A percentile compares a stretch with the other conserved stretches of the same genome.
Conservation (phyloP, 2,329 filamentous ascomycete species). For the Plectosphaerella cucumerina region DNA sequence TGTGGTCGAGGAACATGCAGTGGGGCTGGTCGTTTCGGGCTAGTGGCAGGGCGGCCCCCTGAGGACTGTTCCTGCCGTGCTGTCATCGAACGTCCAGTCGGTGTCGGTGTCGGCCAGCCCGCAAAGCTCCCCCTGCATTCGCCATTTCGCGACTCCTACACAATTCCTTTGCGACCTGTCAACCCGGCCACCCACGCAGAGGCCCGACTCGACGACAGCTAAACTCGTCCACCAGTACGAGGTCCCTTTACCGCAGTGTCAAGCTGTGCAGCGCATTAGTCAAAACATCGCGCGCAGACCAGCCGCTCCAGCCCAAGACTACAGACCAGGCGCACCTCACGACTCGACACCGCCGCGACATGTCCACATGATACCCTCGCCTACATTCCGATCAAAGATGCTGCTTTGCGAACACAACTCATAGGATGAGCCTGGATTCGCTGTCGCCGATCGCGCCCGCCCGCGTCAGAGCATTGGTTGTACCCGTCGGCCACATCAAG, state of each 20-base stretch:
- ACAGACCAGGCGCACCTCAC: background rate
- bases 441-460: constrained; percentile 88
- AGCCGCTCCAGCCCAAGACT: background rate
- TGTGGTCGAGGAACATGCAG: too few relatives aligned
- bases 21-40: background rate
- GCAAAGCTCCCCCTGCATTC: background rate
- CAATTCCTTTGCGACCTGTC: too few relatives aligned
- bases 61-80: background rate
- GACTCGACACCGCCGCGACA: constrained; percentile 1
- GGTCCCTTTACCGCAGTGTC: too few relatives aligned
- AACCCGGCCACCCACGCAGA: too few relatives aligned
- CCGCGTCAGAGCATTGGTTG: constrained; percentile 79
- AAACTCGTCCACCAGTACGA: too few relatives aligned
- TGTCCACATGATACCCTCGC: background rate
- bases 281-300: background rate
- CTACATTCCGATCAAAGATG: constrained; percentile 10
- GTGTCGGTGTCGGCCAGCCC: background rate
- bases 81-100: background rate
- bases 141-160: background rate
- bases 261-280: too few relatives aligned
- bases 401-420: constrained; percentile 28
- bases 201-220: too few relatives aligned
- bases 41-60: background rate
- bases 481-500: constrained; percentile 84
- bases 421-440: constrained; percentile 81